Base-by-base conservation (phyloP, 2,329 filamentous ascomycete genomes). In the Atkinsonella texensis region DNA sequence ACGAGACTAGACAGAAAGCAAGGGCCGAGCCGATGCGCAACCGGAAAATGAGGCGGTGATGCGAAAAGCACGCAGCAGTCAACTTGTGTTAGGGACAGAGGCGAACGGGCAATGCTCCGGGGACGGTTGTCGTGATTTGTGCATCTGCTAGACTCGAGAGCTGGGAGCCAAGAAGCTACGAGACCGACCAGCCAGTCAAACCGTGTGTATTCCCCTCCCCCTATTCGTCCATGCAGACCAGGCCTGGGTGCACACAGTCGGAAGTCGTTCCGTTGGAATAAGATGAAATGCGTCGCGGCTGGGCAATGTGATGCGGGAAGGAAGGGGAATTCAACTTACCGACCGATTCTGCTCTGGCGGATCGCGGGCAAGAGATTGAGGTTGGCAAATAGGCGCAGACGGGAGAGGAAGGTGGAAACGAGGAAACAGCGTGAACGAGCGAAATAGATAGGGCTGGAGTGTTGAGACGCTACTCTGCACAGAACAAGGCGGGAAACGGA, bases 341-440 rank as follows among this genome's bases (percentile, higher is more conserved):
- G 51, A 52, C 42, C 48, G 47, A 31, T 31, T 44, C 17, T 8
- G 15, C n/a, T 23, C 47, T 28, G 42, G 28, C 42, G 18, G 38
- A 39, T 28, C 35, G 47, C 51, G 51, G 33, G 38, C 51, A 38
- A 32, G 33, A 49, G 35, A 46, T 39, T 39, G 48, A n/a, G 13
- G 28, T 43, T 42, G 51, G 46, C 51, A 15, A 45, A 49, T 17
- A 38, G 23, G 45, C 46, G 51, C 41, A 28, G 41, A 42, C 40
- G 17, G 49, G 43, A 48, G 46, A 42, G 32, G 23, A 43, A 31
- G 42, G 42, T 23, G 10, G 18, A 32, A 20, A 15, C 4, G 40
- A 46, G 35, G 51, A 52, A 41, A 32, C 23, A n/a, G 42, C 45
- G 18, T 17, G 39, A 38, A 48, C 20, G 38, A 41, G 46, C 15